Conservation (phyloP, 2,329 filamentous ascomycete species). For the Phaeosphaeriaceae sp. region DNA sequence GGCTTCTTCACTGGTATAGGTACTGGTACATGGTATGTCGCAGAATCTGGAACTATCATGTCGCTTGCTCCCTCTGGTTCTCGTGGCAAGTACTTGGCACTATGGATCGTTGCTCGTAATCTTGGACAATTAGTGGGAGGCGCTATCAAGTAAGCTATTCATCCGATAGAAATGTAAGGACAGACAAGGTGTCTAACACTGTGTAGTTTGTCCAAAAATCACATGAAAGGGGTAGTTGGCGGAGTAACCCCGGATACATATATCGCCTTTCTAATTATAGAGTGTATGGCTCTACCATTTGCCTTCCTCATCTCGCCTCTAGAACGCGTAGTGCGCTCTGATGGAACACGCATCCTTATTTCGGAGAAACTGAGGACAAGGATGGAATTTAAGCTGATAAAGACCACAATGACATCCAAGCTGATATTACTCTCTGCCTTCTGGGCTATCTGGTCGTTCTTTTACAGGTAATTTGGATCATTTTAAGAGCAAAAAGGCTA, state of each 20-base stretch:
- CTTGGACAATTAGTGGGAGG: slow-evolving; percentile 57
- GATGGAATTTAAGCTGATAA: slow-evolving; percentile 50
- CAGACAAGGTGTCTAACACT: background rate
- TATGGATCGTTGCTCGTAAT: slow-evolving; percentile 58
- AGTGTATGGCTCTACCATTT: slow-evolving; percentile 55
- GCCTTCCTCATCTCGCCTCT: slow-evolving; percentile 56
- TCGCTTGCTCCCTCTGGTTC: slow-evolving; percentile 55
- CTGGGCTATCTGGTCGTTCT: slow-evolving; percentile 57
- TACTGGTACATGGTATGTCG: slow-evolving; percentile 57
- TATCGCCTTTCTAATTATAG: slow-evolving; percentile 56
- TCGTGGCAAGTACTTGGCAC: slow-evolving; percentile 56
- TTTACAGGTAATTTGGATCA: slow-evolving; percentile 44
- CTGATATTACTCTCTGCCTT: slow-evolving; percentile 50
- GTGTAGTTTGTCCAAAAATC: slow-evolving; percentile 32
- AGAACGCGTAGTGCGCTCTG: slow-evolving; percentile 54
- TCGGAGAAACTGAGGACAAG: slow-evolving; percentile 51
- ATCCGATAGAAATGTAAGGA: background rate
- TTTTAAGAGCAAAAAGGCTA: too few relatives aligned
- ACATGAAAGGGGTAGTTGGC: slow-evolving; percentile 36
- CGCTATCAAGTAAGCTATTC: slow-evolving; percentile 45
- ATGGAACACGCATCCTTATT: slow-evolving; percentile 53
- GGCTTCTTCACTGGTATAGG: slow-evolving; percentile 36
- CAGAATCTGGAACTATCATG: slow-evolving; percentile 58
- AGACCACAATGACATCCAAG: slow-evolving; percentile 43
- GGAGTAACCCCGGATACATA: slow-evolving; percentile 55